Evolutionary conservation across 2,329 filamentous ascomycete genomes (phyloP).

Genomic region (Bipolaris cookei): DNA sequence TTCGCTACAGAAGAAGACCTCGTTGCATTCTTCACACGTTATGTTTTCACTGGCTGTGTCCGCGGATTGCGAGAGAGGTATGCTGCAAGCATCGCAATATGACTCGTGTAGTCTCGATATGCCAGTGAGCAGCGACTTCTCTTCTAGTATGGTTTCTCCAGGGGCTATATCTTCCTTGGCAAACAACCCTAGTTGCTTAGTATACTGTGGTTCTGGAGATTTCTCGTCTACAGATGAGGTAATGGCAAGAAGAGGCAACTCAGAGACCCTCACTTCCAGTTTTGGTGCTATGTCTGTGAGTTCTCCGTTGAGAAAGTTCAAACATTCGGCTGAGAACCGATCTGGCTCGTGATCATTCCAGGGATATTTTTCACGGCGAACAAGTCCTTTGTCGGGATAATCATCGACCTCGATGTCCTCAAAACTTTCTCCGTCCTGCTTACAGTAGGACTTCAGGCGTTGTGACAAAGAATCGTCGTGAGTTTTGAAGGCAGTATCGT

Average conservation of each 20-base stretch:
- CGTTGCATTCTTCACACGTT: slow-evolving; percentile 62
- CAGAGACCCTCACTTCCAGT: slow-evolving; percentile 77
- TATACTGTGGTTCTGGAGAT: slow-evolving; percentile 62
- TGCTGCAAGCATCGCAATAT: slow-evolving; percentile 88
- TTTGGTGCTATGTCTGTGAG: slow-evolving; percentile 76
- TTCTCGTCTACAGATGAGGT: slow-evolving; percentile 40
- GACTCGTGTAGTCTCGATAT: slow-evolving; percentile 87
- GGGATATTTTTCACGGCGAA: slow-evolving; percentile 69
- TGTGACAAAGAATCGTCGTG: slow-evolving; percentile 59
- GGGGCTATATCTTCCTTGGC: slow-evolving; percentile 80
- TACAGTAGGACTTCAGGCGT: slow-evolving; percentile 33
- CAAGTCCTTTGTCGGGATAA: slow-evolving; percentile 72
- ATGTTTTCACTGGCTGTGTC: slow-evolving; percentile 39
- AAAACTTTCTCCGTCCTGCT: slow-evolving; percentile 26
- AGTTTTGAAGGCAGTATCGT: slow-evolving; percentile 63
- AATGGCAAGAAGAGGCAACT: slow-evolving; percentile 70
- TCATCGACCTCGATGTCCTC: slow-evolving; percentile 59
- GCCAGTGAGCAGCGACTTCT: slow-evolving; percentile 85
- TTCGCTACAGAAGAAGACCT: slow-evolving; percentile 66
- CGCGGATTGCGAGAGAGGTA: slow-evolving; percentile 63
- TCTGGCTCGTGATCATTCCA: slow-evolving; percentile 69
- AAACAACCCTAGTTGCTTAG: slow-evolving; percentile 86
- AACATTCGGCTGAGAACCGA: slow-evolving; percentile 59
- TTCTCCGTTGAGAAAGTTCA: slow-evolving; percentile 74
- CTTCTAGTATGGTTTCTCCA: slow-evolving; percentile 77